These are phyloP conservation scores for Hypholoma sublateritium DNA, from an alignment of 768 basidiomycete species.

Conservation along the genomic window DNA sequence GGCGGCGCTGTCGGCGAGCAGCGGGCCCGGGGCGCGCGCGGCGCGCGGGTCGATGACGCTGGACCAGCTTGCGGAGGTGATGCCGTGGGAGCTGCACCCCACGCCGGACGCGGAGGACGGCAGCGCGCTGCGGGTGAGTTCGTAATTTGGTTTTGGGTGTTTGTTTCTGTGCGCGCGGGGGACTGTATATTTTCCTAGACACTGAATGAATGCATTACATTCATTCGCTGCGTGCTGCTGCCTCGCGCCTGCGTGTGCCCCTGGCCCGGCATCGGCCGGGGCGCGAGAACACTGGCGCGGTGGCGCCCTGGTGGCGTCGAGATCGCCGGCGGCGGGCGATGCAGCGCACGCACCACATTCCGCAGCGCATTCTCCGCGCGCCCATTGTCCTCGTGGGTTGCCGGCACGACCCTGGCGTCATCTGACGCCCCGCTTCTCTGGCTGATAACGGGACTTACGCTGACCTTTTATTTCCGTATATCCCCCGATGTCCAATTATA, in stretches of 20 bases:
- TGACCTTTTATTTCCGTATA: conserved; percentile 6
- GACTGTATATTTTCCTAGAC: neutral
- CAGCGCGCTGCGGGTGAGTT: conserved; percentile 6
- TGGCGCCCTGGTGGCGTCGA: neutral
- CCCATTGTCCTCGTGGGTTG: too few species aligned
- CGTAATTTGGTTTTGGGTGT: neutral
- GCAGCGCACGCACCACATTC: too few species aligned
- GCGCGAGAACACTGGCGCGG: conserved; percentile 1
- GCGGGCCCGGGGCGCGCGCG: neutral
- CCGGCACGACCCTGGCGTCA: neutral
- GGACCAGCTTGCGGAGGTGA: conserved; percentile 29
- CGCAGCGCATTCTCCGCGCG: too few species aligned
- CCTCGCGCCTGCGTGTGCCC: neutral
- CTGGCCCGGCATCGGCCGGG: neutral
- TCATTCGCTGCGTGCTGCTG: neutral
- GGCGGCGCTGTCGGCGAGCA: neutral
- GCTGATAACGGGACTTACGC: neutral
- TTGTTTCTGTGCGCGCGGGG: neutral
- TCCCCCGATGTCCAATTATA: conserved; percentile 7
- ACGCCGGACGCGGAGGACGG: conserved; percentile 13
- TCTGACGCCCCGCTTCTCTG: neutral
- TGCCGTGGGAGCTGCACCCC: conserved; percentile 36
- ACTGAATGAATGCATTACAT: neutral
- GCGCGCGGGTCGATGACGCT: conserved; percentile 22
- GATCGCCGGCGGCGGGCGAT: too few species aligned